phyloP scores from a whole-genome alignment of 2,329 filamentous ascomycete species.

The Colletotrichum theobromicola region DNA sequence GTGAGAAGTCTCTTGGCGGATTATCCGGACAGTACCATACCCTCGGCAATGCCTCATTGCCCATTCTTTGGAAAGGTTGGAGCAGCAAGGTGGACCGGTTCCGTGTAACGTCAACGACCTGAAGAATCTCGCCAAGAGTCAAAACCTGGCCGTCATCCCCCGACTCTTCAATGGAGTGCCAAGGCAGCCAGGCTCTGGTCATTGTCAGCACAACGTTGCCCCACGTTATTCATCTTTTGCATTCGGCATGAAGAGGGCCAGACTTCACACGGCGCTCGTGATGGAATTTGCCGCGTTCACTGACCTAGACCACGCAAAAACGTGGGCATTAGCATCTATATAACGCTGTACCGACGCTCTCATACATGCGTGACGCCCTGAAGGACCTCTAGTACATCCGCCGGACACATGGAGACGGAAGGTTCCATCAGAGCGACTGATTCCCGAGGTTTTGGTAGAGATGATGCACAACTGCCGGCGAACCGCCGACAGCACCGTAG shows the following conservation, averaged over 20 bases:
- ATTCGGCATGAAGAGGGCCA: background rate
- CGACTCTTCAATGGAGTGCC: background rate
- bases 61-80: background rate
- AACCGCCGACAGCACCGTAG: background rate
- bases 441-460: accelerated
- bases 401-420: background rate
- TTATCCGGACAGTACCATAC: background rate
- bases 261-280: background rate
- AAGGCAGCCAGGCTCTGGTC: background rate
- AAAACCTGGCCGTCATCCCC: background rate
- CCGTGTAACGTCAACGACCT: background rate
- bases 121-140: background rate
- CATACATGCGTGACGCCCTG: background rate
- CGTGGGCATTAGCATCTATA: background rate
- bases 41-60: background rate
- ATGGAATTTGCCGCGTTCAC: background rate
- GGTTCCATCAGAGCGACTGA: background rate
- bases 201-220: background rate
- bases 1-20: background rate
- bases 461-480: background rate
- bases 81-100: background rate
- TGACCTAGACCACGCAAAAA: background rate
- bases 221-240: background rate
- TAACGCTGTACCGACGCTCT: background rate
- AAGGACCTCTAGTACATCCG: background rate